A percentile compares a stretch with the other conserved stretches of the same genome.
These are phyloP conservation scores for Smittium mucronatum DNA, from an alignment of 371 early-diverging fungal species.

Conservation along the genomic window DNA sequence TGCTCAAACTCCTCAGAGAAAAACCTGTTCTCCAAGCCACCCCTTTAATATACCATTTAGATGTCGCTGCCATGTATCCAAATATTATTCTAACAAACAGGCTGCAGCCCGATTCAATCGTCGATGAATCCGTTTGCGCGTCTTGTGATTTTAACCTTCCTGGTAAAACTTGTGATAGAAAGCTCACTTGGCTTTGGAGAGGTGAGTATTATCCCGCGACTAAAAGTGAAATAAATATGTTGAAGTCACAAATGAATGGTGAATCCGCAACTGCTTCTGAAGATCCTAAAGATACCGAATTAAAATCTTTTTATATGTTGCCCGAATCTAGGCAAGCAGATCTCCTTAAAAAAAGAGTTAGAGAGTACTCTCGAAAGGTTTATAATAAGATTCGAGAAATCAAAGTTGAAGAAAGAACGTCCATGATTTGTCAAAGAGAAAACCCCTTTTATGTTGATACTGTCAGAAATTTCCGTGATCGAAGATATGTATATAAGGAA, in stretches of 20 bases:
- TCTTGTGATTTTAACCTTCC: conserved; percentile 88
- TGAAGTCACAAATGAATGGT: conserved; percentile 66
- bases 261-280: conserved; percentile 62
- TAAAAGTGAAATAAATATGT: conserved; percentile 83
- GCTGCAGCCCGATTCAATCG: conserved; percentile 96
- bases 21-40: conserved; percentile 55
- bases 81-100: conserved; percentile 99
- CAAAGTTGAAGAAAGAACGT: conserved; percentile 63
- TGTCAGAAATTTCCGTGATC: conserved; percentile 94
- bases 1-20: conserved; percentile 54
- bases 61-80: conserved; percentile 99
- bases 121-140: conserved; percentile 83
- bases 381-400: conserved; percentile 75
- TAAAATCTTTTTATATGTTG: conserved; percentile 34
- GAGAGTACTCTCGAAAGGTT: conserved; percentile 81
- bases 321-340: conserved; percentile 49
- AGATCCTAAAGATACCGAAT: conserved; percentile 20
- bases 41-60: conserved; percentile 97
- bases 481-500: conserved; percentile 97
- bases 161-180: conserved; percentile 82
- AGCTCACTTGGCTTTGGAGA: conserved; percentile 96
- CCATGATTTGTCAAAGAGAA: conserved; percentile 96
- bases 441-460: conserved; percentile 99
- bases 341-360: conserved; percentile 65
- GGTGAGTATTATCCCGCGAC: conserved; percentile 93